phyloP scores from a whole-genome alignment of 2,329 filamentous ascomycete genomes.

The Blumeriella jaapii region DNA sequence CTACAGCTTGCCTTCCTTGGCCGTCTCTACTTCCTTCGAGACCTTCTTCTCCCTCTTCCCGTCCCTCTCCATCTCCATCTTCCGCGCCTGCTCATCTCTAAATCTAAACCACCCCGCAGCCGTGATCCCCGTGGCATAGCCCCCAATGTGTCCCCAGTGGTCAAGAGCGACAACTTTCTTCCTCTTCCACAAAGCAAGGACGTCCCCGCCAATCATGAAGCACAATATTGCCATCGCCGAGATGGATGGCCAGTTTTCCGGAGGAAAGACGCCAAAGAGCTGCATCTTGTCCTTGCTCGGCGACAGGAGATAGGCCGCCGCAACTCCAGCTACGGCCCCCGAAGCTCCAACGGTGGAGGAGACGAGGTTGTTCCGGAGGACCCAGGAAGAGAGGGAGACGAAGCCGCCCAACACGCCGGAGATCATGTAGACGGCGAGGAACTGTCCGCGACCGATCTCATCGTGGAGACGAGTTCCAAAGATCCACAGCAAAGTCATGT shows the following conservation, averaged over 20 bases:
- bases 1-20: constrained; percentile 12
- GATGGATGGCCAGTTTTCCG: constrained; percentile 40
- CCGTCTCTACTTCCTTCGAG: constrained; percentile 14
- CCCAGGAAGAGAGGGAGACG: constrained; percentile 38
- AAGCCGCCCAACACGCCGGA: constrained; percentile 48
- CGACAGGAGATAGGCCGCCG: constrained; percentile 50
- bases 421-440: constrained; percentile 54
- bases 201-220: constrained; percentile 38
- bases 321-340: constrained; percentile 49
- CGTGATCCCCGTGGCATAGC: constrained; percentile 25
- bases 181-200: constrained; percentile 30
- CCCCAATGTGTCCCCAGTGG: constrained; percentile 30
- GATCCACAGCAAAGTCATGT: constrained; percentile 55
- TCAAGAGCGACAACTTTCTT: constrained; percentile 22
- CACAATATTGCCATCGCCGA: constrained; percentile 44
- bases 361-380: constrained; percentile 30
- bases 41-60: constrained; percentile 17
- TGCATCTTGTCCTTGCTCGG: constrained; percentile 45
- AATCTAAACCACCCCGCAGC: constrained; percentile 19
- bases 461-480: constrained; percentile 58
- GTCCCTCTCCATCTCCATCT: constrained; percentile 17
- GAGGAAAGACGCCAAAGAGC: constrained; percentile 41
- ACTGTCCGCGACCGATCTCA: constrained; percentile 56
- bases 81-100: constrained; percentile 13
- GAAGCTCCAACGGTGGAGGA: constrained; percentile 53